Percentiles rank a stretch among this genome's conserved stretches.
These are phyloP conservation scores for Plasmodium coatneyi DNA, from an alignment of 169 alveolate genomes.

Conservation along the genomic window DNA sequence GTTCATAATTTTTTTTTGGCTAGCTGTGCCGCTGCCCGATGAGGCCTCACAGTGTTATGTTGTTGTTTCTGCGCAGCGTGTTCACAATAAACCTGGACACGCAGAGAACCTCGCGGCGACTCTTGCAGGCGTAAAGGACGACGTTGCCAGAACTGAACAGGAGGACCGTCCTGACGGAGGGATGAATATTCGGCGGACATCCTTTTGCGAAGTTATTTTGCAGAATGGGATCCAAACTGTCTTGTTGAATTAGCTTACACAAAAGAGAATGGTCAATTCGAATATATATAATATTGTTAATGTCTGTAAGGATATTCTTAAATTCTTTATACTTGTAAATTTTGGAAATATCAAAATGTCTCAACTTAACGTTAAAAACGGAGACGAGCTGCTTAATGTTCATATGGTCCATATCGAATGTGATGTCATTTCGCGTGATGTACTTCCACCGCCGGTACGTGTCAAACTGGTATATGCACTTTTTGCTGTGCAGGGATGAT, in stretches of 20 bases:
- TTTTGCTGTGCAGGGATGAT: neutral
- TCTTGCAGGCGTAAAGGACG: constrained; percentile 53
- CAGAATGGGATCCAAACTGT: neutral
- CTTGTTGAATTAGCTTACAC: constrained; percentile 43
- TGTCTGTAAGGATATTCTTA: constrained; percentile 55
- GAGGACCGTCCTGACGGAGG: constrained; percentile 31
- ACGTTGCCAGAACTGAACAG: constrained; percentile 46
- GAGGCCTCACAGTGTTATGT: neutral
- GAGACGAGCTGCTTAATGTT: constrained; percentile 47
- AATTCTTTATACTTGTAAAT: constrained; percentile 51
- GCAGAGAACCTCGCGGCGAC: constrained; percentile 23
- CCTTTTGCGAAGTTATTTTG: constrained; percentile 8
- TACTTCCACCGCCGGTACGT: constrained; percentile 44
- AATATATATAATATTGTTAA: constrained; percentile 61
- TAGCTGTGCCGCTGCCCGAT: neutral
- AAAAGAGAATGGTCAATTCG: constrained; percentile 50
- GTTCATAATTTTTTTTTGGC: constrained; percentile 16
- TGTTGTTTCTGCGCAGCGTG: constrained; percentile 29
- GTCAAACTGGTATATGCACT: constrained; percentile 47
- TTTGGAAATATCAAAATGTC: constrained; percentile 27
- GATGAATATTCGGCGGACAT: neutral
- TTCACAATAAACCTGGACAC: constrained; percentile 36
- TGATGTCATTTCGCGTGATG: constrained; percentile 29
- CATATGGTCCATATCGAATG: constrained; percentile 32
- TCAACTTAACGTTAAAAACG: constrained; percentile 59